A percentile compares a stretch with the other conserved stretches of the same genome.
Evolutionary conservation across 1,284 basidiomycete species (phyloP).

Genomic region (Melampsora americana): DNA sequence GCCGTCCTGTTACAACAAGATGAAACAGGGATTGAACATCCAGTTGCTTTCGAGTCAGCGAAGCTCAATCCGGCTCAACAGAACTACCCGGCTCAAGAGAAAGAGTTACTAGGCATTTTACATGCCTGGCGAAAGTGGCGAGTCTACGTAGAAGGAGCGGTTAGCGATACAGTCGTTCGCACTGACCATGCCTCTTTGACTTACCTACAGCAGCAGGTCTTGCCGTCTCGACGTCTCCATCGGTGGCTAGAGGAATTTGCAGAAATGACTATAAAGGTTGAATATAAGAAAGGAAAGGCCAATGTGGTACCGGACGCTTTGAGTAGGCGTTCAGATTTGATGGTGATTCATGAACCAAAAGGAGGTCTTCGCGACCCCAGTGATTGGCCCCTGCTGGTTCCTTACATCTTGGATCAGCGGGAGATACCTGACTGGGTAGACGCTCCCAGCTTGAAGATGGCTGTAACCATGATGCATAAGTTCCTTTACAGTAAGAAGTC

Average conservation of each 20-base stretch:
- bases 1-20: constrained; percentile 38
- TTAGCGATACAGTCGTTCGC: constrained; percentile 51
- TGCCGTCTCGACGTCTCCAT: constrained; percentile 54
- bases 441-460: background rate
- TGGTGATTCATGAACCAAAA: background rate
- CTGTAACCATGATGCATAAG: background rate
- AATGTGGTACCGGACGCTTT: constrained; percentile 56
- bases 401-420: background rate
- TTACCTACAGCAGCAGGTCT: constrained; percentile 54
- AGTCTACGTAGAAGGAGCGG: constrained; percentile 47
- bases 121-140: constrained; percentile 44
- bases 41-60: constrained; percentile 44
- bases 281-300: constrained; percentile 54
- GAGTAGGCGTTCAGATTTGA: constrained; percentile 47
- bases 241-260: constrained; percentile 56
- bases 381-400: constrained; percentile 8
- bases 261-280: constrained; percentile 51
- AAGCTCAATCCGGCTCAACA: constrained; percentile 39
- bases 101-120: constrained; percentile 45
- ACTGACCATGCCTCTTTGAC: constrained; percentile 57
- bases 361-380: background rate
- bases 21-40: constrained; percentile 1
- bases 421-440: background rate
- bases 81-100: constrained; percentile 45
- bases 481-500: background rate